These are phyloP conservation scores for Fusarium palustre DNA, from an alignment of 2,329 filamentous ascomycete genomes.

Conservation along the genomic window DNA sequence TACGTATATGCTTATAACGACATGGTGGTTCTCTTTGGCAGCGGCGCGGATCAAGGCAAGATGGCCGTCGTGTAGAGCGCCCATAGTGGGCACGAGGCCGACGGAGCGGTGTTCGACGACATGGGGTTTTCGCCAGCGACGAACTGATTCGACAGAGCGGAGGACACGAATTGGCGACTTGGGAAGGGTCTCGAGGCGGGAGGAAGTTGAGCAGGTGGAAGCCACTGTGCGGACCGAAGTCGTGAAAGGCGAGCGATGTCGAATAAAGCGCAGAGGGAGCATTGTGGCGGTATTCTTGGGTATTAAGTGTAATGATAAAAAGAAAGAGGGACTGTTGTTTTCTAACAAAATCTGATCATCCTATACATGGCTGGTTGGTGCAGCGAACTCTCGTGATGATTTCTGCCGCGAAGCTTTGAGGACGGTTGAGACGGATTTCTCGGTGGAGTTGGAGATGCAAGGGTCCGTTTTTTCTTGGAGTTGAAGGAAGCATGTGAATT, in stretches of 20 bases:
- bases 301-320: background rate
- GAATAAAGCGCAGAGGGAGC: constrained; percentile 35
- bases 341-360: constrained; percentile 29
- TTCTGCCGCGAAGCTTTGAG: constrained; percentile 63
- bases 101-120: constrained; percentile 76
- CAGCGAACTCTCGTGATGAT: constrained; percentile 56
- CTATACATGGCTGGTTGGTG: constrained; percentile 47
- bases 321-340: constrained; percentile 11
- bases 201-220: constrained; percentile 37
- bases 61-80: constrained; percentile 93
- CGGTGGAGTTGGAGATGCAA: constrained; percentile 33
- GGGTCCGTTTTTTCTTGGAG: constrained; percentile 32
- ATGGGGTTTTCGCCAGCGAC: constrained; percentile 75
- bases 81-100: constrained; percentile 96
- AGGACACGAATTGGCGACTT: constrained; percentile 76
- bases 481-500: constrained; percentile 24
- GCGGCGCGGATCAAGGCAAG: constrained; percentile 86
- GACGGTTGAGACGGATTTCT: constrained; percentile 41
- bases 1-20: constrained; percentile 93
- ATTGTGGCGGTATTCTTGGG: constrained; percentile 17
- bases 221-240: constrained; percentile 41
- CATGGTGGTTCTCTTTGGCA: constrained; percentile 83
- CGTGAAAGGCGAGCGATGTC: constrained; percentile 27
- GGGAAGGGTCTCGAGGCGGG: constrained; percentile 61
- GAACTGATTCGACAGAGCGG: constrained; percentile 78